phyloP scores from a whole-genome alignment of 305 asterid genomes.

The Fraxinus ornus region DNA sequence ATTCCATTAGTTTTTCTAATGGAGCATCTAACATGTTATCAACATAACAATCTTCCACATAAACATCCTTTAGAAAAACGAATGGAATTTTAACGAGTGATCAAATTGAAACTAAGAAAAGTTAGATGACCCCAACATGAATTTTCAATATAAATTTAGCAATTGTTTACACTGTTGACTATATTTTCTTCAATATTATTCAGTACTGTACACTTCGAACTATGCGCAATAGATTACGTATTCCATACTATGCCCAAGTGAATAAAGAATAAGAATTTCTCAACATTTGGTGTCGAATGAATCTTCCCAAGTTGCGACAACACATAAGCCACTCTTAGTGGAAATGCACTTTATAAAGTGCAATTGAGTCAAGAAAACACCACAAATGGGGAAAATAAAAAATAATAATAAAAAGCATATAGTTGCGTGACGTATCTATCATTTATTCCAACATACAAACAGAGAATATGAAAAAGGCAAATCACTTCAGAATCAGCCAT shows the following conservation, averaged over 20 bases:
- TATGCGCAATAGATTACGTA: not conserved
- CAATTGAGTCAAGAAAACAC: constrained; percentile 18
- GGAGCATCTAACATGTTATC: not conserved
- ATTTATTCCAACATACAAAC: constrained; percentile 19
- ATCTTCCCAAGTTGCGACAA: constrained; percentile 40
- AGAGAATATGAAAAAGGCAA: constrained; percentile 46
- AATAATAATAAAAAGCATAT: not conserved
- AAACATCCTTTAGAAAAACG: not conserved
- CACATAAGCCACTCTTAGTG: constrained; percentile 49
- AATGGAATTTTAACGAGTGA: not conserved
- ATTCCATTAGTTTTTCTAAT: not conserved
- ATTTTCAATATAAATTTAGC: not conserved
- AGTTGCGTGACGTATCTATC: constrained; percentile 42
- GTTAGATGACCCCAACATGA: not conserved
- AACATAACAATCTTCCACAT: not conserved
- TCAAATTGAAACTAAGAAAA: not conserved
- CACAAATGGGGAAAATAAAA: constrained; percentile 16
- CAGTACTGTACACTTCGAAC: not conserved
- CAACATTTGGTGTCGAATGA: constrained; percentile 20
- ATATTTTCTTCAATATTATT: too few species aligned
- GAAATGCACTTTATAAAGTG: constrained; percentile 42
- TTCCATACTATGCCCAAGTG: not conserved
- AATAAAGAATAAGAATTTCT: constrained; percentile 31
- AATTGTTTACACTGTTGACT: not conserved
- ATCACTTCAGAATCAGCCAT: constrained; percentile 39